Evolutionary conservation across 2,329 filamentous ascomycete species (phyloP).

Genomic region (Cladophialophora exuberans): DNA sequence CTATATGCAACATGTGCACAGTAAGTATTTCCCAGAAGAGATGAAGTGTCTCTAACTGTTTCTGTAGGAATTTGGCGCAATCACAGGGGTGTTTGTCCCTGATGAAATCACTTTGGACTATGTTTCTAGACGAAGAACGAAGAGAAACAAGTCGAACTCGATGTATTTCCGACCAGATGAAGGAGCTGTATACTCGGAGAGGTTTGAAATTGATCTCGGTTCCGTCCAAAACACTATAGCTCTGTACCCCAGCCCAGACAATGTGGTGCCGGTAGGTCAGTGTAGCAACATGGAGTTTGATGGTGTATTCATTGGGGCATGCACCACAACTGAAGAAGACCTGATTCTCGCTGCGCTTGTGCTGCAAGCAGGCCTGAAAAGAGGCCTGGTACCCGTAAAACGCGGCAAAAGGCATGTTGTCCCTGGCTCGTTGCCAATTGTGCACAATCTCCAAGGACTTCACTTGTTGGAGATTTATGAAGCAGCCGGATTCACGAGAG

Average conservation of each 20-base stretch:
- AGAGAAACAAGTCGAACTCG: constrained; percentile 38
- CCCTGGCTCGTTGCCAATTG: constrained; percentile 46
- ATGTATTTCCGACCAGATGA: constrained; percentile 46
- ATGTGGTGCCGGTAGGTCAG: constrained; percentile 47
- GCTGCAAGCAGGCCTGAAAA: constrained; percentile 42
- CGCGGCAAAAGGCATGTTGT: constrained; percentile 44
- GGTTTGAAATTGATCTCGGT: constrained; percentile 43
- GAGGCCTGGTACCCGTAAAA: constrained; percentile 36
- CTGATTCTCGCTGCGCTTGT: constrained; percentile 48
- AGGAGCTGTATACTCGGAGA: constrained; percentile 44
- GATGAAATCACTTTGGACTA: constrained; percentile 43
- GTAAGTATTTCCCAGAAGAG: constrained; percentile 3
- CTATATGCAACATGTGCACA: constrained; percentile 54
- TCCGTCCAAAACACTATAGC: constrained; percentile 45
- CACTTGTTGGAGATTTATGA: constrained; percentile 45
- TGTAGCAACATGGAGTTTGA: constrained; percentile 40
- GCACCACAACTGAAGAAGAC: constrained; percentile 52
- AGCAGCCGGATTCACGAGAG: constrained; percentile 45
- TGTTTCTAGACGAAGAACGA: constrained; percentile 37
- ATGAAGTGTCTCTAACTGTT: background rate
- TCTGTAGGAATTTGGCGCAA: constrained; percentile 45
- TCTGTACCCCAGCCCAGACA: constrained; percentile 47
- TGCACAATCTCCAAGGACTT: constrained; percentile 39
- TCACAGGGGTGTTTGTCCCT: constrained; percentile 49
- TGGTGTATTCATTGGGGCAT: constrained; percentile 53